These are phyloP conservation scores for Gigaspora rosea DNA, from an alignment of 192 early-diverging fungal species.

Conservation along the genomic window DNA sequence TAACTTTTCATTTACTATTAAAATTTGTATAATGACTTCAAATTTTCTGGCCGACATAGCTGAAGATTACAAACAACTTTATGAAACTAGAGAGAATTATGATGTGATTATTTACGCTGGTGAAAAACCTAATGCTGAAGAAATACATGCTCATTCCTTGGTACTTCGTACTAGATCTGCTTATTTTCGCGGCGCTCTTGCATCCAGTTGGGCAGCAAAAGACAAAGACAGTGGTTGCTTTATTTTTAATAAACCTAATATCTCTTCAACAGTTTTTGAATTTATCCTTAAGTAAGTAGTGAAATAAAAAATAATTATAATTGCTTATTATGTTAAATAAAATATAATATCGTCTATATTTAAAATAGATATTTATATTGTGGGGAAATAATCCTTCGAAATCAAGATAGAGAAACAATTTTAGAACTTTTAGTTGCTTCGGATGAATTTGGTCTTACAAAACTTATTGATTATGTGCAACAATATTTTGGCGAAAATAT, in stretches of 20 bases:
- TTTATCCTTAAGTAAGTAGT: slow-evolving; percentile 1
- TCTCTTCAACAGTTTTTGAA: background rate
- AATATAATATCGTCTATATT: background rate
- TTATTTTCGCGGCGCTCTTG: slow-evolving; percentile 13
- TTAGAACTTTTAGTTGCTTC: background rate
- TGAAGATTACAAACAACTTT: background rate
- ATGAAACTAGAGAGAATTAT: no score
- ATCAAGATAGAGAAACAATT: no score
- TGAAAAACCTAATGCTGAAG: no score
- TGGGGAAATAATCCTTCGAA: no score
- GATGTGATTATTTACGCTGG: no score
- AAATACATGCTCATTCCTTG: no score
- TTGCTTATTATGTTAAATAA: background rate
- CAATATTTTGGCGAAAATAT: background rate
- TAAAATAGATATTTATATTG: background rate
- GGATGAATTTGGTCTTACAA: background rate
- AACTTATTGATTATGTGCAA: background rate
- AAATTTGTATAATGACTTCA: background rate
- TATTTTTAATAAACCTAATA: slow-evolving; percentile 19
- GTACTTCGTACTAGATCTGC: no score
- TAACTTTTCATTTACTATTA: no score
- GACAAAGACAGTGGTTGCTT: background rate
- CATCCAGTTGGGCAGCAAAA: background rate
- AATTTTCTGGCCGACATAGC: background rate
- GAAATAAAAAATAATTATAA: background rate